phyloP scores from a whole-genome alignment of 2,329 filamentous ascomycete species.

The Aaosphaeria pasadenensis region DNA sequence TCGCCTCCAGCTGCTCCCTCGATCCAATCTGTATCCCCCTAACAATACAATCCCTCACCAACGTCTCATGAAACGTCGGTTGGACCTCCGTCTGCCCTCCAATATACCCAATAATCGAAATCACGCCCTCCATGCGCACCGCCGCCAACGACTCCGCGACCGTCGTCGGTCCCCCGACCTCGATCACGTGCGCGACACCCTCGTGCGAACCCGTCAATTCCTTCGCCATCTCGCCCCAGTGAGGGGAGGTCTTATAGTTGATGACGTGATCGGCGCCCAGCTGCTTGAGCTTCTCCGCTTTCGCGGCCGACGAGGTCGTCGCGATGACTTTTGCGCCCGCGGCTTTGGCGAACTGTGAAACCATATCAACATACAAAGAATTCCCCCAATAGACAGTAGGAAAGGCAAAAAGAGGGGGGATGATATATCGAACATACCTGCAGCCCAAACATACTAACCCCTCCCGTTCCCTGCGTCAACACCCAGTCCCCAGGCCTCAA shows the following conservation, averaged over 20 bases:
- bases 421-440: no score
- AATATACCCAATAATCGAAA: background rate
- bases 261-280: constrained; percentile 45
- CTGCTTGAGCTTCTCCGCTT: constrained; percentile 37
- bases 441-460: constrained; percentile 54
- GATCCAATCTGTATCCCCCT: background rate
- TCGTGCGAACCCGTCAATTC: constrained; percentile 36
- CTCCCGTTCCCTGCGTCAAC: constrained; percentile 63
- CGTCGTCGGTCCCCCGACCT: constrained; percentile 18
- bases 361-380: constrained; percentile 15
- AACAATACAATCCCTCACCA: background rate
- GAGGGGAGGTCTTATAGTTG: constrained; percentile 46
- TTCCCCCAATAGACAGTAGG: no score
- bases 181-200: constrained; percentile 42
- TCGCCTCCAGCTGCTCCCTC: background rate
- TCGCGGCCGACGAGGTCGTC: constrained; percentile 50
- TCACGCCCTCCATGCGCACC: background rate
- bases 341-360: constrained; percentile 47
- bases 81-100: background rate
- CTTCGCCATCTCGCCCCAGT: constrained; percentile 46
- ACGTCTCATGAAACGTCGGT: background rate
- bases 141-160: background rate
- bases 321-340: constrained; percentile 44
- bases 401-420: no score
- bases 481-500: constrained; percentile 38